A percentile compares a stretch with the other conserved stretches of the same genome.
Conservation (phyloP, 2,329 filamentous ascomycete species). For the Endocalyx cinctus region DNA sequence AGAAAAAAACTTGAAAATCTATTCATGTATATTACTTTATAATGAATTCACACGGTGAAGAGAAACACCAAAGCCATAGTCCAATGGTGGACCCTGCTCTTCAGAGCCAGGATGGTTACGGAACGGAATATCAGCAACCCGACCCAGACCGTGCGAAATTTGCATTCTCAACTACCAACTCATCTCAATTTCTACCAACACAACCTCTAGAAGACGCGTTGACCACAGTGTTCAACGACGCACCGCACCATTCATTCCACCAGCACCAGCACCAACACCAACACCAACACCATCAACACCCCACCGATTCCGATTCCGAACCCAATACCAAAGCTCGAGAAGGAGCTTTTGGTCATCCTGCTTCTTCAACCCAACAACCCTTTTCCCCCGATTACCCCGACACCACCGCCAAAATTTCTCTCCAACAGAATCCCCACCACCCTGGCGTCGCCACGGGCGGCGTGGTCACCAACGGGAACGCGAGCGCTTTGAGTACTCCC, state of each 20-base stretch:
- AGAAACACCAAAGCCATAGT: too few relatives aligned
- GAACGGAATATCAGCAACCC: too few relatives aligned
- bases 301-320: conserved; percentile 10
- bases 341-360: conserved; percentile 14
- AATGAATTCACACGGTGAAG: too few relatives aligned
- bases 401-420: conserved; percentile 30
- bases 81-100: too few relatives aligned
- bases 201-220: conserved; percentile 17
- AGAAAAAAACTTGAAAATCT: too few relatives aligned
- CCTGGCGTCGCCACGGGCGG: conserved; percentile 26
- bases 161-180: not conserved
- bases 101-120: too few relatives aligned
- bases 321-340: too few relatives aligned
- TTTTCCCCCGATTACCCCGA: conserved; percentile 15
- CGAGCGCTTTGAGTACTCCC: conserved; percentile 24
- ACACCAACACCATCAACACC: conserved; percentile 1
- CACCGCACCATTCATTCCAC: conserved; percentile 1
- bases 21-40: too few relatives aligned
- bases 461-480: conserved; percentile 23
- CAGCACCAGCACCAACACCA: conserved; percentile 3
- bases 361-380: too few relatives aligned
- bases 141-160: conserved; percentile 15
- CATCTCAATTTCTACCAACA: conserved; percentile 10
- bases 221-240: conserved; percentile 14
- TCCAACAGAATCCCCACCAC: conserved; percentile 28